Evolutionary conservation across 2,329 filamentous ascomycete species (phyloP).

Genomic region (Pseudocercospora ulei): DNA sequence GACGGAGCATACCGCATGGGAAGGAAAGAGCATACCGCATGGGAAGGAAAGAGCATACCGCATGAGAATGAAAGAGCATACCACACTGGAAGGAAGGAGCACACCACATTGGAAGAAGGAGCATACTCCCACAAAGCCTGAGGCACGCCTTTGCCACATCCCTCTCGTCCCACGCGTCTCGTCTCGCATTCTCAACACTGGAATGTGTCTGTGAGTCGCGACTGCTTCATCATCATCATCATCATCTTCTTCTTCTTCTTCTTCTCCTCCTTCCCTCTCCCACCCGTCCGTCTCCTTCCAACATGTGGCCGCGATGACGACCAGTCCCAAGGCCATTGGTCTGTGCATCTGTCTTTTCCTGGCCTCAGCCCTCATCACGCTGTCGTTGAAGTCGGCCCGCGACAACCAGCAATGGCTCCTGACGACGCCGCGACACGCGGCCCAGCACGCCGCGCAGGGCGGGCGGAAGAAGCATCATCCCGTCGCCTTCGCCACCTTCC

Average conservation of each 20-base stretch:
- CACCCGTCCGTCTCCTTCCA: too few relatives aligned
- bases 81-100: too few relatives aligned
- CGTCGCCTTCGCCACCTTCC: slow-evolving; percentile 36
- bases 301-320: slow-evolving; percentile 21
- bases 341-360: slow-evolving; percentile 33
- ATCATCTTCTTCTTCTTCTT: slow-evolving; percentile 10
- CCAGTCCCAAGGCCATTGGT: slow-evolving; percentile 28
- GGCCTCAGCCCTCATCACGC: slow-evolving; percentile 32
- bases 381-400: slow-evolving; percentile 24
- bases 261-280: slow-evolving; percentile 2
- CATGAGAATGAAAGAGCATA: too few relatives aligned
- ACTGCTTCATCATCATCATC: too few relatives aligned
- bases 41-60: too few relatives aligned
- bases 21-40: too few relatives aligned
- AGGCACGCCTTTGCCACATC: slow-evolving; percentile 3
- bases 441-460: slow-evolving; percentile 14
- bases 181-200: slow-evolving; percentile 1
- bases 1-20: too few relatives aligned
- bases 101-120: too few relatives aligned
- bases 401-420: slow-evolving; percentile 22
- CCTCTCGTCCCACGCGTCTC: slow-evolving; percentile 6
- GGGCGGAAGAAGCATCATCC: slow-evolving; percentile 25
- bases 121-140: slow-evolving; percentile 4
- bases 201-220: too few relatives aligned
- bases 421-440: slow-evolving; percentile 12